Conservation (phyloP, 2,329 filamentous ascomycete genomes). For the Lomentospora prolificans region DNA sequence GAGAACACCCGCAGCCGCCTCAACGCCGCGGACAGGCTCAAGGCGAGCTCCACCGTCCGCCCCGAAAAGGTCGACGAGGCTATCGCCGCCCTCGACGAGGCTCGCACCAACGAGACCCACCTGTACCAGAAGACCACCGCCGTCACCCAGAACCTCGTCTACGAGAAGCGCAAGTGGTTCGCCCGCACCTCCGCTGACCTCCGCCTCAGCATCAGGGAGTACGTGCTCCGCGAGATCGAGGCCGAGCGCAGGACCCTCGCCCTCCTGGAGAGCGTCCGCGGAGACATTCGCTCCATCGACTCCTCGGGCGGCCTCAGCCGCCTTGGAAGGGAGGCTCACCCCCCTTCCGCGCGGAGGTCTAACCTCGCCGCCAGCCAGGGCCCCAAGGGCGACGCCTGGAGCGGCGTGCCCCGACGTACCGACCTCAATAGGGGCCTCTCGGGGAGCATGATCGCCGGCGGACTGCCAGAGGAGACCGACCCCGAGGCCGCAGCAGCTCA, state of each 20-base stretch:
- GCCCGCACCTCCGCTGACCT: constrained; percentile 76
- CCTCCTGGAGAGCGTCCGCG: constrained; percentile 84
- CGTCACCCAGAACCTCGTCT: constrained; percentile 79
- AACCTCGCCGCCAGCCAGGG: constrained; percentile 84
- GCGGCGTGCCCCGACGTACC: constrained; percentile 74
- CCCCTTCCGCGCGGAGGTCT: constrained; percentile 62
- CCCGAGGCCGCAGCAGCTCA: constrained; percentile 30
- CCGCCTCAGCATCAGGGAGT: constrained; percentile 76
- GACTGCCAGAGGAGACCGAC: constrained; percentile 52
- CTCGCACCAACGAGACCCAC: constrained; percentile 68
- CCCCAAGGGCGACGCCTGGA: constrained; percentile 97
- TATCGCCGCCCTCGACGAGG: constrained; percentile 83
- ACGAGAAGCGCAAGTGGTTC: constrained; percentile 89
- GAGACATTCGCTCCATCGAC: constrained; percentile 90
- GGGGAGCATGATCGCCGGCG: constrained; percentile 56
- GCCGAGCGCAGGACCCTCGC: constrained; percentile 85
- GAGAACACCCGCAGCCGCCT: constrained; percentile 74
- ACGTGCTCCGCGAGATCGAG: constrained; percentile 89
- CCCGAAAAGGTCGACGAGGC: constrained; percentile 97
- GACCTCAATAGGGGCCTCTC: constrained; percentile 71
- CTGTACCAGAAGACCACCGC: constrained; percentile 77
- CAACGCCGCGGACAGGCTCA: constrained; percentile 78
- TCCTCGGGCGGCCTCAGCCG: constrained; percentile 80
- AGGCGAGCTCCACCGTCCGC: constrained; percentile 75
- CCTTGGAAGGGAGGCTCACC: constrained; percentile 80